These are phyloP conservation scores for Xylaria sp. DNA, from an alignment of 2,329 filamentous ascomycete genomes.

Conservation along the genomic window DNA sequence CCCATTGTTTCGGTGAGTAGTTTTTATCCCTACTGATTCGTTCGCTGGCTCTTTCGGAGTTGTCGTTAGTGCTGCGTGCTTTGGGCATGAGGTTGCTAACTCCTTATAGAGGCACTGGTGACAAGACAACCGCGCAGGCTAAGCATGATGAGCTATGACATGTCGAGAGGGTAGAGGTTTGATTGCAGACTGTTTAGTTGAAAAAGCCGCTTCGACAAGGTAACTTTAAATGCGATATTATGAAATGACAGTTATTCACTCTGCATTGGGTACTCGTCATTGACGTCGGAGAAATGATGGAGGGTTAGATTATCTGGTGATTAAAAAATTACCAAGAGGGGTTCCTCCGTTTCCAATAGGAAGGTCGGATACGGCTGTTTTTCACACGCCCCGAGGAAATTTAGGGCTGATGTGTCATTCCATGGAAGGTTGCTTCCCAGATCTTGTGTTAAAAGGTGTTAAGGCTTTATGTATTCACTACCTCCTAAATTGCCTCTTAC, in stretches of 20 bases:
- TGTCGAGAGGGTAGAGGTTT: not conserved
- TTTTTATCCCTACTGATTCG: not conserved
- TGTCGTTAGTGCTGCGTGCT: too few species aligned
- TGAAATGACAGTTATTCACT: not conserved
- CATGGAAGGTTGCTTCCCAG: too few species aligned
- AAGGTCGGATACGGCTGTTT: not conserved
- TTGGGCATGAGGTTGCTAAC: not conserved
- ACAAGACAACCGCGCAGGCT: constrained; percentile 1
- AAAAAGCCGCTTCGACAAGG: not conserved
- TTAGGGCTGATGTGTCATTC: not conserved
- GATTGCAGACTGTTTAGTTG: not conserved
- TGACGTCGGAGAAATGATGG: not conserved
- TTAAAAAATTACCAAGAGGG: not conserved
- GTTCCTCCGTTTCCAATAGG: not conserved
- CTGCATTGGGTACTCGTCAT: not conserved
- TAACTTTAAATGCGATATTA: not conserved
- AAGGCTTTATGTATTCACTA: not conserved
- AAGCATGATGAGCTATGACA: constrained; percentile 35
- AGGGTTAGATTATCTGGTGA: not conserved
- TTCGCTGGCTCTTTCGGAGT: too few species aligned
- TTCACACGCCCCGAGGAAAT: not conserved
- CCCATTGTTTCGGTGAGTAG: constrained; percentile 38
- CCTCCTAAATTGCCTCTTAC: too few species aligned
- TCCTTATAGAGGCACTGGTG: not conserved
- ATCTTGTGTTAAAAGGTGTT: not conserved